A percentile compares a stretch with the other conserved stretches of the same genome.
Evolutionary conservation across 345 rosid species (phyloP).

Genomic region (Pistacia vera): DNA sequence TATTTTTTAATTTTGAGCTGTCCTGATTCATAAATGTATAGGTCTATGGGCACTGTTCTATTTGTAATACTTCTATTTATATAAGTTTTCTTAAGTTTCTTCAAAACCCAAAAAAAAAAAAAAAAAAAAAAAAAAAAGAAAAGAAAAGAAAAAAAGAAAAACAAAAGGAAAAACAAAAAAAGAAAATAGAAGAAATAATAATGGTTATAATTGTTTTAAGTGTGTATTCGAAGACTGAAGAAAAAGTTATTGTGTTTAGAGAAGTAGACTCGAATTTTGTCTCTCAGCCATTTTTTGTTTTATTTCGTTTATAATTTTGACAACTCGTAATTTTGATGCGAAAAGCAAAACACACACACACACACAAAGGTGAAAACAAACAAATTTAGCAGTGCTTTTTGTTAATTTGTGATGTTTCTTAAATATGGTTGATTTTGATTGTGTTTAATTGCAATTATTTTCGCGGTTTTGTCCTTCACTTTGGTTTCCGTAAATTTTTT

Average conservation of each 20-base stretch:
- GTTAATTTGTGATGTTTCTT: neutral
- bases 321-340: neutral
- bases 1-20: too few species aligned
- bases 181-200: neutral
- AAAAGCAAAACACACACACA: too few species aligned
- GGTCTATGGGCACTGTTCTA: too few species aligned
- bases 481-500: conserved; percentile 21
- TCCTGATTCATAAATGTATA: too few species aligned
- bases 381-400: neutral
- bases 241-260: too few species aligned
- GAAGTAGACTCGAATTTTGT: neutral
- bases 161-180: neutral
- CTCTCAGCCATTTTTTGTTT: neutral
- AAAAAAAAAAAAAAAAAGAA: neutral
- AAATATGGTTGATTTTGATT: neutral
- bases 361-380: too few species aligned
- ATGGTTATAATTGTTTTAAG: neutral
- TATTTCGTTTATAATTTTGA: neutral
- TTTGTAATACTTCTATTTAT: too few species aligned
- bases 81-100: too few species aligned
- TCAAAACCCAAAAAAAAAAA: too few species aligned
- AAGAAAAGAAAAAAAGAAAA: too few species aligned
- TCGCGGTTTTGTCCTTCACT: conserved; percentile 22
- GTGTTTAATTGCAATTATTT: conserved; percentile 5
- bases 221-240: too few species aligned